These are phyloP conservation scores for Aquilaria malaccensis DNA, from an alignment of 345 rosid species.

Conservation along the genomic window DNA sequence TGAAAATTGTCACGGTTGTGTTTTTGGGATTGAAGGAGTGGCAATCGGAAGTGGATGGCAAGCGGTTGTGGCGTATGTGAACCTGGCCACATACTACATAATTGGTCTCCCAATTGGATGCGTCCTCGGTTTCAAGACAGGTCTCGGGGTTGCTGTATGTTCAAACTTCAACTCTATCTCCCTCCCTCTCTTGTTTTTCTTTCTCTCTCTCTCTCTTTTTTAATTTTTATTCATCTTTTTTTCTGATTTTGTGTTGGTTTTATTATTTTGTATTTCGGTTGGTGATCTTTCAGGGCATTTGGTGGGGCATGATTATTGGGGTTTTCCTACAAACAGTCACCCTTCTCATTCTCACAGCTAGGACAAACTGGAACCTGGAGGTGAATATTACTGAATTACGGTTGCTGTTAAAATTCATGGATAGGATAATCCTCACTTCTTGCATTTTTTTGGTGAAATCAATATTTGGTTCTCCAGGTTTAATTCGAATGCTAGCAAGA, in stretches of 20 bases:
- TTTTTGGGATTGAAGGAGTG: conserved; percentile 41
- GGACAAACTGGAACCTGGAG: conserved; percentile 73
- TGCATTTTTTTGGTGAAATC: no score
- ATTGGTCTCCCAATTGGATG: conserved; percentile 92
- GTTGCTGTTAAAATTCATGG: no score
- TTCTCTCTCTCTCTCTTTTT: not conserved
- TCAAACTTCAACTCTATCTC: not conserved
- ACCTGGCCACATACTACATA: conserved; percentile 60
- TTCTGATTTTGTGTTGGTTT: not conserved
- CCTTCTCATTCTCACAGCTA: conserved; percentile 53
- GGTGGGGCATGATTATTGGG: conserved; percentile 91
- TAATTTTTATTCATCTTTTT: not conserved
- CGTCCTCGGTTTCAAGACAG: conserved; percentile 78
- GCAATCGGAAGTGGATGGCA: conserved; percentile 99
- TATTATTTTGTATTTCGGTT: not conserved
- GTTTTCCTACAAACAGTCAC: conserved; percentile 57
- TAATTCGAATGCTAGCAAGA: no score
- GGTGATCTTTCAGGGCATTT: conserved; percentile 51
- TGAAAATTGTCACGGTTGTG: not conserved
- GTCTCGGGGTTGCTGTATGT: conserved; percentile 76
- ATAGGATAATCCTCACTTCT: no score
- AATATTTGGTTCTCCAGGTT: no score
- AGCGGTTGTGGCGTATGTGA: conserved; percentile 81
- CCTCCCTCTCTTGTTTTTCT: not conserved
- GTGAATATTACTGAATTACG: conserved; percentile 20